Percentiles rank a stretch among this genome's conserved stretches.
Conservation (phyloP, 2,329 filamentous ascomycete genomes). For the Fusarium phyllophilum region DNA sequence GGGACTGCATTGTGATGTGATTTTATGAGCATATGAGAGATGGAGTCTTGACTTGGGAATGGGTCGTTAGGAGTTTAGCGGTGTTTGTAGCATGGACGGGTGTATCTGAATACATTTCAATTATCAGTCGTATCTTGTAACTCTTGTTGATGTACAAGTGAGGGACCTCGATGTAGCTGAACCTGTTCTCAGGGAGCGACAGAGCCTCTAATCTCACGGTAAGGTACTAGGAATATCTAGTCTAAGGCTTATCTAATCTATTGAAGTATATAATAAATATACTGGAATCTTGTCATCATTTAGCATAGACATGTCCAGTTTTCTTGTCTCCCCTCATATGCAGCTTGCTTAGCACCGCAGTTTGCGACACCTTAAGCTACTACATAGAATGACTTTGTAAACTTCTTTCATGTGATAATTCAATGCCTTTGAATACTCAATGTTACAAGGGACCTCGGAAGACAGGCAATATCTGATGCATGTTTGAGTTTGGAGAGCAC, state of each 20-base stretch:
- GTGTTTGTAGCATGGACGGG: conserved; percentile 1
- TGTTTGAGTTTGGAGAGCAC: not conserved
- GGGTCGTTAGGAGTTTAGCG: not conserved
- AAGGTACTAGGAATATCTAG: not conserved
- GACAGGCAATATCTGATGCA: not conserved
- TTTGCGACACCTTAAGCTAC: not conserved
- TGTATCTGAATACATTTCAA: conserved; percentile 1
- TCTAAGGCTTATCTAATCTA: not conserved
- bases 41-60: not conserved
- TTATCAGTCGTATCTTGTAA: not conserved
- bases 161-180: not conserved
- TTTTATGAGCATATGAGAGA: conserved; percentile 5
- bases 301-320: not conserved
- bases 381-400: not conserved
- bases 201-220: not conserved
- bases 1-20: conserved; percentile 35
- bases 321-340: not conserved
- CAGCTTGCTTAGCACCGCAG: not conserved
- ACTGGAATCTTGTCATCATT: not conserved
- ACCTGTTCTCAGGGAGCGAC: not conserved
- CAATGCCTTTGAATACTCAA: not conserved
- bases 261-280: not conserved
- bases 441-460: not conserved
- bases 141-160: not conserved
- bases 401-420: not conserved